Percentiles rank a stretch among this genome's conserved stretches.
Conservation (phyloP, 2,329 filamentous ascomycete species). For the Nemania sp. region DNA sequence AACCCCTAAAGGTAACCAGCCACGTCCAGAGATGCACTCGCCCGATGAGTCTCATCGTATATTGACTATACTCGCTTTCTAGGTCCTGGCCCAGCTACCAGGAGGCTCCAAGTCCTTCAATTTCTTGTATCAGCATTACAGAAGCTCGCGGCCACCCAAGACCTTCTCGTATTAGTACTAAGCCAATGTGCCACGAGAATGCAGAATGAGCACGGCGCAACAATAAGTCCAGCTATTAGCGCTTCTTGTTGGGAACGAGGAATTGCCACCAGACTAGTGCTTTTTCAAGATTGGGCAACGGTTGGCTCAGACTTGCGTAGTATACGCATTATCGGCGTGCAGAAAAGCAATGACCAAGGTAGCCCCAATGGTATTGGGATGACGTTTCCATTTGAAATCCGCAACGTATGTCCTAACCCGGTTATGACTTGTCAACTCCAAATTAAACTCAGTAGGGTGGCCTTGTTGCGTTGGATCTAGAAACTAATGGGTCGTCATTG, state of each 20-base stretch:
- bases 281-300: constrained; percentile 79
- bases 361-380: constrained; percentile 47
- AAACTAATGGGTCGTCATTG: constrained; percentile 44
- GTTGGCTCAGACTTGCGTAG: constrained; percentile 51
- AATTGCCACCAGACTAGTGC: constrained; percentile 71
- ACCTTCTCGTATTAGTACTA: constrained; percentile 74
- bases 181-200: constrained; percentile 85
- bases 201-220: constrained; percentile 66
- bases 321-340: constrained; percentile 64
- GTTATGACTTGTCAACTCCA: constrained; percentile 17
- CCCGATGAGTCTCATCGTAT: neutral
- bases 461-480: constrained; percentile 48
- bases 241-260: constrained; percentile 80
- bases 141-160: constrained; percentile 73
- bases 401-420: constrained; percentile 45
- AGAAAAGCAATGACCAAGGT: constrained; percentile 64
- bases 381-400: constrained; percentile 55
- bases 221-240: constrained; percentile 75
- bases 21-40: constrained; percentile 28
- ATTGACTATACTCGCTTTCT: constrained; percentile 18
- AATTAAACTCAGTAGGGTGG: constrained; percentile 44
- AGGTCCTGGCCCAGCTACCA: constrained; percentile 43
- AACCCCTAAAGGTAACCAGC: constrained; percentile 45
- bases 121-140: constrained; percentile 71
- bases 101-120: constrained; percentile 59